Conservation (phyloP, 2,329 filamentous ascomycete species). For the Paraconiothyrium brasiliense region DNA sequence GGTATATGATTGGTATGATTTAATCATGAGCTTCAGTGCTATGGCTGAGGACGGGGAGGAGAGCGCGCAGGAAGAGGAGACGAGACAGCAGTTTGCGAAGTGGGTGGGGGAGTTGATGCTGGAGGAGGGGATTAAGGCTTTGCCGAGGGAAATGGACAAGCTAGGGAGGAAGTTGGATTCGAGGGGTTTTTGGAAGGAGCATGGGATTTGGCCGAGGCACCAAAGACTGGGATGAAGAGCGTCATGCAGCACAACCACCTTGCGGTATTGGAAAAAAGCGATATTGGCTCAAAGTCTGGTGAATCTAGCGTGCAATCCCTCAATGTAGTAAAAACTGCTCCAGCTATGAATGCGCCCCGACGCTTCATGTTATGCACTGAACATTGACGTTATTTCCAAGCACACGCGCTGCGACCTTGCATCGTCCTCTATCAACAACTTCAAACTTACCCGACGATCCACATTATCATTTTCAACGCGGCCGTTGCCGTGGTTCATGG, state of each 20-base stretch:
- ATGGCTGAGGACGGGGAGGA: constrained; percentile 38
- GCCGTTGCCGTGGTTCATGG: background rate
- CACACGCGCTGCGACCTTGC: too few species aligned
- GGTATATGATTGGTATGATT: constrained; percentile 75
- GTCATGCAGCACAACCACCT: background rate
- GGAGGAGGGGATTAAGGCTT: constrained; percentile 64
- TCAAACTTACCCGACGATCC: background rate
- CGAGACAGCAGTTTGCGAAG: constrained; percentile 56
- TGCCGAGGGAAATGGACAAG: constrained; percentile 64
- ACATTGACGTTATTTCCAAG: too few species aligned
- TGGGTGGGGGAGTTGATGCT: constrained; percentile 74
- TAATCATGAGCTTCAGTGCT: constrained; percentile 46
- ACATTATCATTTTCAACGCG: too few species aligned
- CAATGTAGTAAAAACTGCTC: too few species aligned
- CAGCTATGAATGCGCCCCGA: too few species aligned
- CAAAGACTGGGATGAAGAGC: constrained; percentile 27
- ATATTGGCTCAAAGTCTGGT: background rate
- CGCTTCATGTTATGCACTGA: too few species aligned
- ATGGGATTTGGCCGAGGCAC: constrained; percentile 40
- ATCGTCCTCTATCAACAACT: too few species aligned
- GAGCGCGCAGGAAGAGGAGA: constrained; percentile 35
- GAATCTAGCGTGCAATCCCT: too few species aligned
- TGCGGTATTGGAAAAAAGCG: background rate
- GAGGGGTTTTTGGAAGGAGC: constrained; percentile 67
- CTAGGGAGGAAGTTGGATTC: constrained; percentile 68